Conservation (phyloP, 495 filamentous ascomycete genomes). For the Neurospora sp. region DNA sequence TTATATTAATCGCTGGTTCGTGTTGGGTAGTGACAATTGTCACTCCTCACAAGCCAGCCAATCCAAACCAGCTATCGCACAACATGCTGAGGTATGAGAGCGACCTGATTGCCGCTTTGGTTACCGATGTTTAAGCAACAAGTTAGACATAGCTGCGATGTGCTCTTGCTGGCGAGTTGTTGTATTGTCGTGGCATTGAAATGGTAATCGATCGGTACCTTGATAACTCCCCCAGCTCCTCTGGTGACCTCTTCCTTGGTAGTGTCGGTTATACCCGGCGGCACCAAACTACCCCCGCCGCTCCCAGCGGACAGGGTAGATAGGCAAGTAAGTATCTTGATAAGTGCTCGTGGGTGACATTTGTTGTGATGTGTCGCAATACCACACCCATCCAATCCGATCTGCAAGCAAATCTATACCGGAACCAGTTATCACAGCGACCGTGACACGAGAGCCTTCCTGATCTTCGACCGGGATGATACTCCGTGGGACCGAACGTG, state of each 20-base stretch:
- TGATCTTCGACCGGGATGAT: background rate
- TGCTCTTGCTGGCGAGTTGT: background rate
- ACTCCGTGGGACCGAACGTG: background rate
- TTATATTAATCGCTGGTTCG: too few relatives aligned
- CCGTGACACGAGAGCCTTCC: background rate
- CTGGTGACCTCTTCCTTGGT: background rate
- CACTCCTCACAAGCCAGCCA: background rate
- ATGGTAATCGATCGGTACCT: background rate
- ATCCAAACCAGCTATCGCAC: background rate
- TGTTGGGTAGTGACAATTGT: background rate
- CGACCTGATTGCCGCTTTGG: background rate
- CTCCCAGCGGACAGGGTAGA: background rate
- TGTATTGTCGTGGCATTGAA: background rate
- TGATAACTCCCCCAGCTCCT: background rate
- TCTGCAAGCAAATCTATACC: background rate
- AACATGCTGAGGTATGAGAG: background rate
- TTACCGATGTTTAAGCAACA: background rate
- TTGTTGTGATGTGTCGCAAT: background rate
- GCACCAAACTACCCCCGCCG: background rate
- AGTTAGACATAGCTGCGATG: background rate
- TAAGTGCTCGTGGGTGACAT: background rate
- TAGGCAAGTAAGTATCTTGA: background rate
- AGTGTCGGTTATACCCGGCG: background rate
- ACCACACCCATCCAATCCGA: background rate
- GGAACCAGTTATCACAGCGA: background rate